phyloP scores from a whole-genome alignment of 2,329 filamentous ascomycete genomes.

The Orbilia brochopaga region DNA sequence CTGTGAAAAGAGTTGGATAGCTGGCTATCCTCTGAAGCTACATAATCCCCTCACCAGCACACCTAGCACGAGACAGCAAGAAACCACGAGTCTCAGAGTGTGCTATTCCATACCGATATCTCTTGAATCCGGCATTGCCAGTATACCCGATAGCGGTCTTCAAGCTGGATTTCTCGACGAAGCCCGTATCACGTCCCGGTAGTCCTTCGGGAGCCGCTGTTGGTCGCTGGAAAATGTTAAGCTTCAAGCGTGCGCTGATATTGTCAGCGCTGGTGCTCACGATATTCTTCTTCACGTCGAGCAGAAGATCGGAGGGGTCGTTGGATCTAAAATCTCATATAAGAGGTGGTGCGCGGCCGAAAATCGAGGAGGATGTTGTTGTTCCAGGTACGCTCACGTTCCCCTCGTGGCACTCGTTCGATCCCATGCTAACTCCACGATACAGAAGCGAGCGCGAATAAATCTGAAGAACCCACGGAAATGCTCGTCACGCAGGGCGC shows the following conservation, averaged over 20 bases:
- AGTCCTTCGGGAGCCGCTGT: constrained; percentile 30
- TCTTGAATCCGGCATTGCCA: not conserved
- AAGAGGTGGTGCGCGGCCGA: constrained; percentile 37
- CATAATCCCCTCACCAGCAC: constrained; percentile 13
- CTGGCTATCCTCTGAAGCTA: constrained; percentile 40
- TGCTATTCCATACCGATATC: not conserved
- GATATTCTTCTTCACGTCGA: constrained; percentile 46
- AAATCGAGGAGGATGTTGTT: constrained; percentile 16
- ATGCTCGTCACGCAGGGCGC: constrained; percentile 34
- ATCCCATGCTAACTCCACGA: too few species aligned
- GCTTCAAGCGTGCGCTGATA: constrained; percentile 41
- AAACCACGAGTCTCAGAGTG: not conserved
- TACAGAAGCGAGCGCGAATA: constrained; percentile 9
- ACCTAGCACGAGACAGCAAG: constrained; percentile 10
- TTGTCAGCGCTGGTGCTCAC: constrained; percentile 42
- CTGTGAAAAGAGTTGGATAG: constrained; percentile 27
- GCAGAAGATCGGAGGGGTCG: constrained; percentile 20
- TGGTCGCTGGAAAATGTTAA: constrained; percentile 37
- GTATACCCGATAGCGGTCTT: not conserved
- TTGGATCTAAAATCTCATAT: constrained; percentile 23
- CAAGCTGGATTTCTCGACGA: constrained; percentile 49
- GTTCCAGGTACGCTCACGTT: not conserved
- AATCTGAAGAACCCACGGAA: constrained; percentile 14
- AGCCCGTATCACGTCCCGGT: constrained; percentile 11
- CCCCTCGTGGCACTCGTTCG: constrained; percentile 2